Conservation (phyloP, 306 rosid species). For the Dryas octopetala region DNA sequence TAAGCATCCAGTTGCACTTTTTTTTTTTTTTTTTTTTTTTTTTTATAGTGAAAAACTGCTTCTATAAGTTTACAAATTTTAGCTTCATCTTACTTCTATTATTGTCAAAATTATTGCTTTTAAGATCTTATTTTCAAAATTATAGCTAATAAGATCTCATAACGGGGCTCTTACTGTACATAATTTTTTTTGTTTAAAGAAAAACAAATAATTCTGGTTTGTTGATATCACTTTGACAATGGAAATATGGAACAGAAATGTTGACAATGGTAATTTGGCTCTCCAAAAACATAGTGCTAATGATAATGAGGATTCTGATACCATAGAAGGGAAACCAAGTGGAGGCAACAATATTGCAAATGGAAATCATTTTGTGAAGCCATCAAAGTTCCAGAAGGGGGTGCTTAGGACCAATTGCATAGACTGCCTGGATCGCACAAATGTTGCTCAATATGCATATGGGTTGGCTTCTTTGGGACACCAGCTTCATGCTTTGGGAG, state of each 20-base stretch:
- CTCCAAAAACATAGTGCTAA: conserved; percentile 35
- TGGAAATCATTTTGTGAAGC: conserved; percentile 44
- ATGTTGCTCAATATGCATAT: conserved; percentile 93
- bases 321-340: conserved; percentile 26
- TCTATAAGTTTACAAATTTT: background rate
- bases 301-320: conserved; percentile 32
- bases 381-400: conserved; percentile 61
- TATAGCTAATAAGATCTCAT: background rate
- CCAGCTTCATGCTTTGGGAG: conserved; percentile 71
- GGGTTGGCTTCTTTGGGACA: conserved; percentile 86
- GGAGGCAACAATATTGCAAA: conserved; percentile 37
- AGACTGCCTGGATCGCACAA: conserved; percentile 96
- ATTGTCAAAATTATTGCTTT: background rate
- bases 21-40: background rate
- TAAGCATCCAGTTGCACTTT: background rate
- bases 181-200: background rate
- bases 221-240: conserved; percentile 8
- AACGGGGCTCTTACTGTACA: background rate
- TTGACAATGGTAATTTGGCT: conserved; percentile 22
- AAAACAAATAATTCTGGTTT: background rate
- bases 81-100: no score
- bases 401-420: conserved; percentile 95
- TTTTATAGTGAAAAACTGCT: background rate
- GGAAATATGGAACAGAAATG: conserved; percentile 46
- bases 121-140: background rate